Evolutionary conservation across 2,329 filamentous ascomycete species (phyloP), one percentile per base, ranked within the genome.

Genomic region (Shiraia bambusicola): DNA sequence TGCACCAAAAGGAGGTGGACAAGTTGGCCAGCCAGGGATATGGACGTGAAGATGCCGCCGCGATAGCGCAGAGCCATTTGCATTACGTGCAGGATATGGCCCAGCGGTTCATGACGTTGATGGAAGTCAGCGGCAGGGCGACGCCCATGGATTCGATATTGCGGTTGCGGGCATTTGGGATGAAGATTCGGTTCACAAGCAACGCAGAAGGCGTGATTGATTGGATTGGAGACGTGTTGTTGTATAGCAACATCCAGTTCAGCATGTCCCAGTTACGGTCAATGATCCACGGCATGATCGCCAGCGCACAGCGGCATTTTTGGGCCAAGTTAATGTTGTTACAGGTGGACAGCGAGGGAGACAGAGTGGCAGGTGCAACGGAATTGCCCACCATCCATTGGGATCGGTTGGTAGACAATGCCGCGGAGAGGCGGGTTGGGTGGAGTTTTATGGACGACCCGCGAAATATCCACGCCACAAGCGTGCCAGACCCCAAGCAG

Each of bases 381-480:
- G 13, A 13, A 22, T 30, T 53, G 17, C 45, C 17, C 8, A 26
- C 46, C 4, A 42, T 56, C 26, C n/a, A 40, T 12, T 50, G n/a
- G 45, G 34, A 37, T 27, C 30, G 12, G 28, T 22, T 48, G 19
- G 27, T 37, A 6, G 41, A 54, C 31, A 46, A 52, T 34, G 30
- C 39, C 25, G 33, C 43, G 3, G 28, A 52, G 16, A 8, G 15
- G 25, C 24, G 29, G 27, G 13, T 34, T 7, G 34, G 49, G 26
- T 52, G 26, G 41, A 52, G 37, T 32, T 50, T 54, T 39, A 37
- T 54, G 12, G 10, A 50, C 15, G 40, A 54, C 35, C 15, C 39
- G 4, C 37, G 43, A 27, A 54, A 36, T 9, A 28, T n/a, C n/a
- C n/a, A n/a, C n/a, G n/a, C n/a, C n/a, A n/a, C n/a, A n/a, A n/a